These are phyloP conservation scores for Diaporthe vexans DNA, from an alignment of 2,329 filamentous ascomycete genomes.

Conservation along the genomic window DNA sequence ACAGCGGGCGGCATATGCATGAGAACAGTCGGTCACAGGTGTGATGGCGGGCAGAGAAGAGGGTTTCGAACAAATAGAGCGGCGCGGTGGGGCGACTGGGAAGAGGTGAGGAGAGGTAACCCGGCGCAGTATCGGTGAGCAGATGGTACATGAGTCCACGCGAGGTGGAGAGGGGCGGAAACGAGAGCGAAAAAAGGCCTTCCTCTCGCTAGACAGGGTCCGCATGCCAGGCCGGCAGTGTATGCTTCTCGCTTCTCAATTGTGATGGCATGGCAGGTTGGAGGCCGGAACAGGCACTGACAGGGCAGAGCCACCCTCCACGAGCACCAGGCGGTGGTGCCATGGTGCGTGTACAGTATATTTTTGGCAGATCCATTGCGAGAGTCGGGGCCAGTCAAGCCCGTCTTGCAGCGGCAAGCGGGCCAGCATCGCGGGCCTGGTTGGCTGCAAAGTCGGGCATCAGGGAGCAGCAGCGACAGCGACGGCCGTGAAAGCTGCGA, in stretches of 20 bases:
- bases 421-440: conserved; percentile 49
- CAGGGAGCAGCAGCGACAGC: conserved; percentile 35
- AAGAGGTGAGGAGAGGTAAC: conserved; percentile 36
- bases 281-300: conserved; percentile 29
- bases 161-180: conserved; percentile 26
- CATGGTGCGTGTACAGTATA: conserved; percentile 43
- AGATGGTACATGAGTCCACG: conserved; percentile 18
- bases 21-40: conserved; percentile 42
- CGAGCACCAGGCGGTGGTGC: conserved; percentile 29
- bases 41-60: conserved; percentile 41
- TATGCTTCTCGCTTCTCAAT: conserved; percentile 30
- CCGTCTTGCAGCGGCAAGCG: conserved; percentile 46
- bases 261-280: conserved; percentile 28
- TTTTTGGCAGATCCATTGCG: conserved; percentile 48
- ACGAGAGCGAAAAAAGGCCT: conserved; percentile 1
- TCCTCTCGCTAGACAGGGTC: conserved; percentile 26
- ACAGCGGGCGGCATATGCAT: conserved; percentile 42
- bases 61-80: conserved; percentile 38
- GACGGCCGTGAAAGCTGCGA: conserved; percentile 34
- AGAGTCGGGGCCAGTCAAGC: conserved; percentile 33
- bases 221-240: conserved; percentile 38
- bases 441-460: conserved; percentile 46
- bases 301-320: conserved; percentile 39
- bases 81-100: conserved; percentile 35
- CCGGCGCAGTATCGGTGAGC: conserved; percentile 34